phyloP scores from a whole-genome alignment of 257 asterid genomes.

The Thymus mandschuricus region DNA sequence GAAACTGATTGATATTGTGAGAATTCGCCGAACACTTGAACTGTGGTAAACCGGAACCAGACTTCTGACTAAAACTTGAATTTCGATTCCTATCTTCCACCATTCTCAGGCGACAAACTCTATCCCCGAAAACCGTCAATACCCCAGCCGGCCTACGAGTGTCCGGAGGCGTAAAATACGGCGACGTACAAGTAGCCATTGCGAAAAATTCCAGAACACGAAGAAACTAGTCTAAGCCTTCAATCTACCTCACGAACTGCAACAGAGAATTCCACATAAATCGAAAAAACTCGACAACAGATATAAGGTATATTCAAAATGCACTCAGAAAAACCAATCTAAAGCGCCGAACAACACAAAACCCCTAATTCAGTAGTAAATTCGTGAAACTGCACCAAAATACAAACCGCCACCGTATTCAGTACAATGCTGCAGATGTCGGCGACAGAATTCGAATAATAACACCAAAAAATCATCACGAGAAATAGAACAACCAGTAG shows the following conservation, averaged over 20 bases:
- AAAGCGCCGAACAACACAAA: slow-evolving; percentile 14
- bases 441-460: neutral
- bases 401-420: slow-evolving; percentile 6
- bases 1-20: slow-evolving; percentile 56
- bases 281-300: neutral
- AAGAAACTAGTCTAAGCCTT: neutral
- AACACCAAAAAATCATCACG: neutral
- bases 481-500: neutral
- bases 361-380: slow-evolving; percentile 7
- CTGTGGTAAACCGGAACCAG: slow-evolving; percentile 37
- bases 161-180: slow-evolving; percentile 62
- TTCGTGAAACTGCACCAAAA: slow-evolving; percentile 10
- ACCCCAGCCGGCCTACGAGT: slow-evolving; percentile 51
- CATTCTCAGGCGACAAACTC: slow-evolving; percentile 55
- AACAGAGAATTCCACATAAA: slow-evolving; percentile 5
- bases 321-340: neutral
- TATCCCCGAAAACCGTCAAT: slow-evolving; percentile 52
- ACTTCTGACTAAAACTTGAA: slow-evolving; percentile 39
- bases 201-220: slow-evolving; percentile 29
- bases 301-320: slow-evolving; percentile 11
- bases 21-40: slow-evolving; percentile 70
- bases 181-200: slow-evolving; percentile 69
- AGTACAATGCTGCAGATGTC: neutral
- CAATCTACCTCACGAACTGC: slow-evolving; percentile 33
- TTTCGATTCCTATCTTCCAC: slow-evolving; percentile 52